Evolutionary conservation across 768 basidiomycete genomes (phyloP), one percentile per base, ranked within the genome.

Genomic region (button mushroom (Agaricus bisporus)): DNA sequence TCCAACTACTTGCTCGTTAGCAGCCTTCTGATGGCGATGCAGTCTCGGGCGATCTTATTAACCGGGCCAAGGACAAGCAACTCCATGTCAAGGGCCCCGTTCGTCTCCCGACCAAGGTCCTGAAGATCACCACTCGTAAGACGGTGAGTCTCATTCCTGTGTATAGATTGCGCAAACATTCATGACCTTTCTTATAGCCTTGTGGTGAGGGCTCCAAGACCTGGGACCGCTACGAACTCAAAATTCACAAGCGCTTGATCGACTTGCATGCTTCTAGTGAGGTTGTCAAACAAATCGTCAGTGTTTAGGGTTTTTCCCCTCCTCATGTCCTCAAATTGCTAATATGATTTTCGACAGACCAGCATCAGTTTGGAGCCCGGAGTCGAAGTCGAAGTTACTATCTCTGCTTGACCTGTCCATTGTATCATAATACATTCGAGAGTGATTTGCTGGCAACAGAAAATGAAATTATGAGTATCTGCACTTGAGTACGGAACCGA

Each of bases 181-280:
- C 15, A 56, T 45, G 18, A 39, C 54, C 20, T 53, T 46, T 36
- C 5, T 3, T 56, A 8, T 63, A 97, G 91, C 91, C 97, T 73
- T 98, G 97, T 68, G 97, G 97, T 91, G 97, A 98, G 76, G 97
- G 97, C 80, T 98, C 97, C 63, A 99, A 99, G 86, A 99, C 97
- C 68, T 99, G 97, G 97, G 97, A 99, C 76, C 86, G 91, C 65
- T 98, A 94, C 76, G 95, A 99, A 76, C 86, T 99, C 76, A 95
- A 95, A 80, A 80, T 99, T 58, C 95, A 99, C 87, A 99, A 99
- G 79, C 91, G 97, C 66, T 81, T 99, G 70, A 98, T 99, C 66
- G 97, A 99, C 79, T 79, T 99, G 63, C 92, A 95, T 80, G 95
- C 97, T 48, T 95, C 95, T 58, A 91, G 91, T 70, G 97, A 98